phyloP scores from a whole-genome alignment of 2,329 filamentous ascomycete genomes.

The Aspergillus texensis region DNA sequence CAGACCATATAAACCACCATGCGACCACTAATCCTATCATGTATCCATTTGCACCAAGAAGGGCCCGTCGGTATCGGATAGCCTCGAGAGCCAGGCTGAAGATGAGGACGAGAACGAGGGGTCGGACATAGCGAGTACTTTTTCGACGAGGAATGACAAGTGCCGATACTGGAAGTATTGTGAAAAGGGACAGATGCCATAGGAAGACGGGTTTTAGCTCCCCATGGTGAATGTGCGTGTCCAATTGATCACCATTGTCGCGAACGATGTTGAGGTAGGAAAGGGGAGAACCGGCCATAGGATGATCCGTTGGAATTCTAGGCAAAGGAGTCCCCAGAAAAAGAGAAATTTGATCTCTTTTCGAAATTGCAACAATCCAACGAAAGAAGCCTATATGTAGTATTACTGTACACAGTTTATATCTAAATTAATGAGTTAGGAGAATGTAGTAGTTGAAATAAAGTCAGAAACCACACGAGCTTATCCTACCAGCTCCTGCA shows the following conservation, averaged over 20 bases:
- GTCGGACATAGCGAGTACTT: constrained; percentile 42
- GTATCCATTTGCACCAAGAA: constrained; percentile 55
- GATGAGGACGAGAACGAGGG: constrained; percentile 49
- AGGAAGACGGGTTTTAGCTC: constrained; percentile 37
- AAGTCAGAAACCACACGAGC: background rate
- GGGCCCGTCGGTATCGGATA: constrained; percentile 50
- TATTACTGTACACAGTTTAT: no score
- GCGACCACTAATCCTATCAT: constrained; percentile 57
- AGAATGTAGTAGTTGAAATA: background rate
- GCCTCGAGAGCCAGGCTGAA: constrained; percentile 47
- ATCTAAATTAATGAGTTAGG: no score
- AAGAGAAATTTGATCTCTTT: background rate
- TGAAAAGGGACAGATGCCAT: constrained; percentile 36
- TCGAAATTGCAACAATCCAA: background rate
- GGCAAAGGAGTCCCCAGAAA: background rate
- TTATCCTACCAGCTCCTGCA: background rate
- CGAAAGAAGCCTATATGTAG: no score
- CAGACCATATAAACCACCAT: constrained; percentile 59
- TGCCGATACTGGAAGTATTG: constrained; percentile 48
- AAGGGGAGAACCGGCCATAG: constrained; percentile 31
- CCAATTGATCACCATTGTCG: constrained; percentile 26
- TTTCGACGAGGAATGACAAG: constrained; percentile 54
- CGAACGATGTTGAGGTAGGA: constrained; percentile 33
- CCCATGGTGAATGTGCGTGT: constrained; percentile 30
- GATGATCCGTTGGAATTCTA: background rate